A percentile compares a stretch with the other conserved stretches of the same genome.
Evolutionary conservation across 768 basidiomycete genomes (phyloP).

Genomic region (Suillus sp.): DNA sequence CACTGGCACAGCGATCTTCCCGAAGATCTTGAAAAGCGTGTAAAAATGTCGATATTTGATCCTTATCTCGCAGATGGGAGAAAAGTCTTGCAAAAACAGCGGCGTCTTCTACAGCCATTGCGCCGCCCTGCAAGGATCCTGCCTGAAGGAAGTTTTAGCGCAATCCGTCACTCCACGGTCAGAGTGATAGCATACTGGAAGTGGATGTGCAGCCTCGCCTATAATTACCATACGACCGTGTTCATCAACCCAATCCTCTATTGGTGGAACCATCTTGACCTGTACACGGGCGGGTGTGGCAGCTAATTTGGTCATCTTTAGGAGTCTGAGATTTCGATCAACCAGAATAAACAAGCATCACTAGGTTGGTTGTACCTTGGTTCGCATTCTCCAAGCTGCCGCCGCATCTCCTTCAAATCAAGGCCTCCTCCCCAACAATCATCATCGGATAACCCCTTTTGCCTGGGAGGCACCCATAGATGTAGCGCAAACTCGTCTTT

Average conservation of each 20-base stretch:
- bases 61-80: conserved; percentile 46
- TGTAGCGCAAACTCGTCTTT: conserved; percentile 36
- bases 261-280: conserved; percentile 39
- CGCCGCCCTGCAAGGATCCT: conserved; percentile 52
- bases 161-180: neutral
- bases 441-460: conserved; percentile 30
- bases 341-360: neutral
- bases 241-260: conserved; percentile 54
- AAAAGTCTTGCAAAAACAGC: conserved; percentile 63
- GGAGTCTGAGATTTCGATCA: conserved; percentile 31
- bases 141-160: conserved; percentile 39
- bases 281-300: conserved; percentile 38
- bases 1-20: conserved; percentile 49
- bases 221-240: conserved; percentile 50
- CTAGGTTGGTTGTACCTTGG: conserved; percentile 35
- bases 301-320: conserved; percentile 40
- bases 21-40: conserved; percentile 61
- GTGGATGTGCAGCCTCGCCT: conserved; percentile 65
- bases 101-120: conserved; percentile 62
- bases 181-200: conserved; percentile 40
- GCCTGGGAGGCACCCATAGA: conserved; percentile 32
- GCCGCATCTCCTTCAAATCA: conserved; percentile 35
- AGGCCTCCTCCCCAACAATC: conserved; percentile 38
- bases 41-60: conserved; percentile 53
- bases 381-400: conserved; percentile 35